Base-by-base conservation (phyloP, 139 green algal genomes). In the Nannochloris sp. region DNA sequence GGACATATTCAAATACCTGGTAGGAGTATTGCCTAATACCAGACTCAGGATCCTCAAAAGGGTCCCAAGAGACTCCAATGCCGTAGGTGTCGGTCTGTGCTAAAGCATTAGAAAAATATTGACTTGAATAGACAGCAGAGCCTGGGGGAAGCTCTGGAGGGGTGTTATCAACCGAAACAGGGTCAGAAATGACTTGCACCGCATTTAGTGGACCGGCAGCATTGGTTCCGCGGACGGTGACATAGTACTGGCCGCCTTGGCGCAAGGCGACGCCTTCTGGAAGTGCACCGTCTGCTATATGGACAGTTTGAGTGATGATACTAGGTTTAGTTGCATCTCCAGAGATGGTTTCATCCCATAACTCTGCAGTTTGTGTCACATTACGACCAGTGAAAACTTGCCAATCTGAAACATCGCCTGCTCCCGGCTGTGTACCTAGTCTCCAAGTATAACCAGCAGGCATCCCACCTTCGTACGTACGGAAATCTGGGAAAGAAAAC, bases 161-260 rank as follows among this genome's bases (percentile, higher is more conserved):
- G 2, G 65, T 72, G 15, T 31, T 55, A 63, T 87, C 80, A n/a
- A 74, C 65, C 24, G 54, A 30, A 13, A 86, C 61, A 36, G 31
- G 14, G 8, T 7, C 39, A 6, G 59, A 65, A 6, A 14, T 55
- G 10, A 65, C 12, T 35, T 39, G 14, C 13, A 53, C 13, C 3
- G 53, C 63, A 44, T 64, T 38, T 6, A 37, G 8, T 25, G 30
- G 7, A 10, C 56, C 71, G 10, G 70, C 81, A 1, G 56, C 39
- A 59, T 85, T 88, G 32, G 31, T 66, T 6, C 70, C 77, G 15
- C 71, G 60, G 4, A 89, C 76, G 4, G 58, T 82, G n/a, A 89
- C 69, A 64, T 76, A 81, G 66, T 87, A 87, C 58, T 66, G 32
- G 37, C 31, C 9, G 10, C 76, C 68, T 3, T 70, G 45, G 13